Evolutionary conservation across 208 protist species (phyloP), one percentile per base, ranked within the genome.

Genomic region (Trypanosoma avium): DNA sequence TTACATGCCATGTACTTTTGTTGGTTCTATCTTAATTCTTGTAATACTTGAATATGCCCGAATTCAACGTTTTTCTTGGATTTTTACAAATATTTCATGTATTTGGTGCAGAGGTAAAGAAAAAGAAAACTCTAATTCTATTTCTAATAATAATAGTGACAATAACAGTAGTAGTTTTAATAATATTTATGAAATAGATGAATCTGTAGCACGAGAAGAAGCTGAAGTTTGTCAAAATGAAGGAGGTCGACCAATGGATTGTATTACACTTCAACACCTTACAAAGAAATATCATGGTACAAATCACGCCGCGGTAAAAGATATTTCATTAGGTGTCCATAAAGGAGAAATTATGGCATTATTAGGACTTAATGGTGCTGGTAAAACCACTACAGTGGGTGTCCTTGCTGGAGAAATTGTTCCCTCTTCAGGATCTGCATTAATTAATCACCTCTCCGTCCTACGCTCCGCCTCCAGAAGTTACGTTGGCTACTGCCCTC

Each of bases 401-500:
- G 80, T 98, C 42, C 56, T 98, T 3, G 81, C 86, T 15, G 86
- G 93, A n/a, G 73, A 92, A 35, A 70, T 88, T 54, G 49, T 73
- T 0, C 78, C 85, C 5, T 95, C 92, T 7, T 49, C 54, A 27
- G 94, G 97, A 4, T 42, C 70, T 24, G 85, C 73, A 9, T 86
- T 71, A 60, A 80, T 94, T 56, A 91, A 90, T 48, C 70, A 81
- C 58, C 69, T 64, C 56, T 54, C 84, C 38, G 75, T 81, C 26
- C 42, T 67, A 19, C 61, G 58, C 52, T 60, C 57, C 9, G 40
- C 62, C 32, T 75, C 67, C 35, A 84, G 78, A 35, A 61, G 40
- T 55, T 81, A 76, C 47, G 80, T 98, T 19, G 97, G 97, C 59
- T 95, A 98, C 59, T 99, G 97, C 82, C 96, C 96, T 13, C 97